These are phyloP conservation scores for Colletotrichum theobromicola DNA, from an alignment of 2,329 filamentous ascomycete species.

Conservation along the genomic window DNA sequence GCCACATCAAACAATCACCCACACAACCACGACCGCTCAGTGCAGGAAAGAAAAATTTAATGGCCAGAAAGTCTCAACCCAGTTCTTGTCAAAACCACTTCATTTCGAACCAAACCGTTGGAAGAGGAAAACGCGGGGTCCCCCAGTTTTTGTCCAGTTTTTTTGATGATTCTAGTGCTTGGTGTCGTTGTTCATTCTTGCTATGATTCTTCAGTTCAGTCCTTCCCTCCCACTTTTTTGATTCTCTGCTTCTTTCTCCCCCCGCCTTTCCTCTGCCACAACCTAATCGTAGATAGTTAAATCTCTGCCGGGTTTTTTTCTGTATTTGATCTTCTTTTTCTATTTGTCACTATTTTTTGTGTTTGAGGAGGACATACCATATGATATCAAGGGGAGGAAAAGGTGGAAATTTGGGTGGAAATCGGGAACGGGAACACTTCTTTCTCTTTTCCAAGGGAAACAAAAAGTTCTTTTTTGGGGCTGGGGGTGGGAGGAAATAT, in stretches of 20 bases:
- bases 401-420: background rate
- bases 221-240: background rate
- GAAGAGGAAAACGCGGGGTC: slow-evolving; percentile 1
- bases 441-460: background rate
- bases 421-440: background rate
- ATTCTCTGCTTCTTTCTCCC: background rate
- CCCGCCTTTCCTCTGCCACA: background rate
- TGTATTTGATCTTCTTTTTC: background rate
- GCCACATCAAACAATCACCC: background rate
- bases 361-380: slow-evolving; percentile 20
- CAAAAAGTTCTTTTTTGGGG: background rate
- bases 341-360: background rate
- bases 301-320: background rate
- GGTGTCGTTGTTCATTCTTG: background rate
- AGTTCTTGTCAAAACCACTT: background rate
- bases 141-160: background rate
- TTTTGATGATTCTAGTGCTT: too few species aligned
- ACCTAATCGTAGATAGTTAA: slow-evolving; percentile 22
- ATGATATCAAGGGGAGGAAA: slow-evolving; percentile 23
- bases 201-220: background rate
- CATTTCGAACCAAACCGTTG: background rate
- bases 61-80: background rate
- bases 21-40: background rate
- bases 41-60: background rate
- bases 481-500: background rate